Evolutionary conservation across 495 filamentous ascomycete species (phyloP).

Genomic region (Trypethelium eluteriae): DNA sequence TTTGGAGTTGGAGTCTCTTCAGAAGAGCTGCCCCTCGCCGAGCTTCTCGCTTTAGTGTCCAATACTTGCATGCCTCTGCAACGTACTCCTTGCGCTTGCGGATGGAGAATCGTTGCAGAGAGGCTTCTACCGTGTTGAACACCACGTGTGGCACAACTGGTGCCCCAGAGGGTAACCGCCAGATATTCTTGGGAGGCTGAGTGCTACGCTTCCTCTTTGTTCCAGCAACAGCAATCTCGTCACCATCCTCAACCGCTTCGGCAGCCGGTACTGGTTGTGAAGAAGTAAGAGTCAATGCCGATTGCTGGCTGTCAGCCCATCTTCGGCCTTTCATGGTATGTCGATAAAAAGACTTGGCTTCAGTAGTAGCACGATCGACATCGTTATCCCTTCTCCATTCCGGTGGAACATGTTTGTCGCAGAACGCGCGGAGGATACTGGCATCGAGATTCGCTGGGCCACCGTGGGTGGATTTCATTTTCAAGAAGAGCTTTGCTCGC

Average conservation of each 20-base stretch:
- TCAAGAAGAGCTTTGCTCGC: slow-evolving; percentile 77
- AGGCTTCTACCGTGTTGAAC: slow-evolving; percentile 68
- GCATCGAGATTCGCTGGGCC: slow-evolving; percentile 73
- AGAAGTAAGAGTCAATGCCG: slow-evolving; percentile 70
- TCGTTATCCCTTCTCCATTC: slow-evolving; percentile 85
- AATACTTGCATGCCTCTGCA: slow-evolving; percentile 89
- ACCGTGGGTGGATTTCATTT: slow-evolving; percentile 90
- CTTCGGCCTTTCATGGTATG: slow-evolving; percentile 74
- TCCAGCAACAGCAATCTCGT: slow-evolving; percentile 56
- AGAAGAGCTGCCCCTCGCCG: slow-evolving; percentile 82
- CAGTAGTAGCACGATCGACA: slow-evolving; percentile 56
- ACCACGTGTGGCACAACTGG: slow-evolving; percentile 86
- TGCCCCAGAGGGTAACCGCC: slow-evolving; percentile 91
- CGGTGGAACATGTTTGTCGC: slow-evolving; percentile 87
- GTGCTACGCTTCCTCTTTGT: slow-evolving; percentile 67
- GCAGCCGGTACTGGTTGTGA: slow-evolving; percentile 47
- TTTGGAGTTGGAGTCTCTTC: slow-evolving; percentile 85
- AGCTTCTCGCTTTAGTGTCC: slow-evolving; percentile 93
- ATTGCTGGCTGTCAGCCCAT: slow-evolving; percentile 85
- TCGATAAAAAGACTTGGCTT: slow-evolving; percentile 75
- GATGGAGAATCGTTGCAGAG: slow-evolving; percentile 70
- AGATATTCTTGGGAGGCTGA: slow-evolving; percentile 59
- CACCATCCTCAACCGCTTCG: slow-evolving; percentile 43
- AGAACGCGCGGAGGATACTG: slow-evolving; percentile 86
- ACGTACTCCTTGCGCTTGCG: slow-evolving; percentile 84